A percentile compares a stretch with the other conserved stretches of the same genome.
Conservation (phyloP, 768 basidiomycete genomes). For the Kwoniella mangroviensis region DNA sequence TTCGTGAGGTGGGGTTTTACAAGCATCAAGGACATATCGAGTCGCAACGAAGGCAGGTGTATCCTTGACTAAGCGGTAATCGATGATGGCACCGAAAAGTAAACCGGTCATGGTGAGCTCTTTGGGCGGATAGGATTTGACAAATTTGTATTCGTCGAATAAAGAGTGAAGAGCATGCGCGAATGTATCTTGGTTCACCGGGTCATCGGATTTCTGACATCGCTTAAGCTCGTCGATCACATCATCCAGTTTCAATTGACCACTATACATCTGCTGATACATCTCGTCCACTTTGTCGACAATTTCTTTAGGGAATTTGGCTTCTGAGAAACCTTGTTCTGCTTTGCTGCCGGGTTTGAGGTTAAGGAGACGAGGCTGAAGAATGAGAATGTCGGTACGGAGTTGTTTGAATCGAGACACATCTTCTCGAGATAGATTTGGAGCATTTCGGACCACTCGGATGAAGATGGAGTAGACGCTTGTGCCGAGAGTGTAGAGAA, state of each 20-base stretch:
- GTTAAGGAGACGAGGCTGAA: conserved; percentile 95
- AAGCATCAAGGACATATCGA: conserved; percentile 92
- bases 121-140: conserved; percentile 91
- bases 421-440: conserved; percentile 75
- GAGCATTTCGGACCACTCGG: conserved; percentile 80
- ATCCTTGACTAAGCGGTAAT: conserved; percentile 87
- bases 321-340: conserved; percentile 88
- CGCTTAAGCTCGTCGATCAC: conserved; percentile 86
- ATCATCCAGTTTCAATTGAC: conserved; percentile 90
- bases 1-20: conserved; percentile 80
- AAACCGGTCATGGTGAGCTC: conserved; percentile 95
- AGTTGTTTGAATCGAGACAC: conserved; percentile 87
- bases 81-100: conserved; percentile 94
- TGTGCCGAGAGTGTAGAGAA: conserved; percentile 58
- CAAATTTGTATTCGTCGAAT: conserved; percentile 99
- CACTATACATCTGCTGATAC: conserved; percentile 98
- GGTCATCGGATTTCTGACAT: conserved; percentile 78
- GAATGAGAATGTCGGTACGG: conserved; percentile 87
- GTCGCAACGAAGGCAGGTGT: conserved; percentile 95
- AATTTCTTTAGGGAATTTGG: conserved; percentile 84
- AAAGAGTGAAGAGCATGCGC: conserved; percentile 99
- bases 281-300: conserved; percentile 92
- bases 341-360: conserved; percentile 77
- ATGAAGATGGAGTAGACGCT: conserved; percentile 78
- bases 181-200: conserved; percentile 91